Percentiles rank a stretch among this genome's conserved stretches.
phyloP scores from a whole-genome alignment of 257 asterid genomes.

The Echites panduratus region DNA sequence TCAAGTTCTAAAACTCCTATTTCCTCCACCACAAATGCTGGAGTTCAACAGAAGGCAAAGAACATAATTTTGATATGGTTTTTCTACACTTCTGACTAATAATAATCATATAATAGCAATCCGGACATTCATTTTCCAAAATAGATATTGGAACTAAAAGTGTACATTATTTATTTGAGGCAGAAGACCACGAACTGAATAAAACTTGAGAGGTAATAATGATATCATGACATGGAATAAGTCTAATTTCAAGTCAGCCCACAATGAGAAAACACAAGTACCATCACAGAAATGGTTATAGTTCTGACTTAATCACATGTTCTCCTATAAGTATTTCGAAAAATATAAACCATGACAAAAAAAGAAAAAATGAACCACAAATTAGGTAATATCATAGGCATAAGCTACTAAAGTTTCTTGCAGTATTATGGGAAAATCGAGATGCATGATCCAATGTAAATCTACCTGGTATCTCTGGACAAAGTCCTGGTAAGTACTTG shows the following conservation, averaged over 20 bases:
- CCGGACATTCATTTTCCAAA: not conserved
- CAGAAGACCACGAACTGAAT: not conserved
- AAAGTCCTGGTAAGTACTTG: constrained; percentile 54
- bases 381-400: not conserved
- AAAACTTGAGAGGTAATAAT: not conserved
- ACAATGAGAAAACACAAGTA: not conserved
- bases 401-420: not conserved
- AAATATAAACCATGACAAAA: no score
- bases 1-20: not conserved
- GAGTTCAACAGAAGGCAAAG: not conserved
- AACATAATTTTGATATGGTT: not conserved
- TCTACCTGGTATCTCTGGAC: constrained; percentile 78
- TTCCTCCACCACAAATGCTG: not conserved
- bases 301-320: not conserved
- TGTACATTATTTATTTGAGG: not conserved
- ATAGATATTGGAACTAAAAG: not conserved
- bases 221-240: not conserved
- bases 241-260: not conserved
- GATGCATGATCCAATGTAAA: not conserved
- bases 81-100: not conserved
- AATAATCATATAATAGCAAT: not conserved
- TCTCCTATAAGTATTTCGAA: not conserved
- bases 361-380: no score
- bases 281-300: not conserved
- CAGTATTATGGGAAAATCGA: constrained; percentile 8